These are phyloP conservation scores for Apiospora hydei DNA, from an alignment of 2,329 filamentous ascomycete species.

Conservation along the genomic window DNA sequence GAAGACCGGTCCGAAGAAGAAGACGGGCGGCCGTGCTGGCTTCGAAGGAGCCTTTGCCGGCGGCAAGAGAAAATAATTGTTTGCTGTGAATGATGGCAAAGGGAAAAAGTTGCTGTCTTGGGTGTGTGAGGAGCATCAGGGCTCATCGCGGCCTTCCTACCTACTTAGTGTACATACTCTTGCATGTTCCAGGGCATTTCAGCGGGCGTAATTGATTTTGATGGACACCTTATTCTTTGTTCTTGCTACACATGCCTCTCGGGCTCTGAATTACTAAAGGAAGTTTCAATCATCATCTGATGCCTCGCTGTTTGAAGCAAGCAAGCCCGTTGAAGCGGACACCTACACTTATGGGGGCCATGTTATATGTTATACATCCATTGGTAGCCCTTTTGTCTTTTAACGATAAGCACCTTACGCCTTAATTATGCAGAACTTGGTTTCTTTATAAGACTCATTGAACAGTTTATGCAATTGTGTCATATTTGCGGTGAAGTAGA, in stretches of 20 bases:
- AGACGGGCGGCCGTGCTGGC: slow-evolving; percentile 61
- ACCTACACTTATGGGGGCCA: not conserved
- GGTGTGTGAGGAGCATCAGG: slow-evolving; percentile 17
- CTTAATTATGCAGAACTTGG: not conserved
- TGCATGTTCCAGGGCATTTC: slow-evolving; percentile 21
- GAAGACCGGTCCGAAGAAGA: slow-evolving; percentile 52
- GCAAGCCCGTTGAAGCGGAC: not conserved
- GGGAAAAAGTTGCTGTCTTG: slow-evolving; percentile 20
- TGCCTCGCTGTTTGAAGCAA: not conserved
- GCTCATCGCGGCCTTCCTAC: not conserved
- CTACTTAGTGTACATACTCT: slow-evolving; percentile 19
- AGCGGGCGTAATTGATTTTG: slow-evolving; percentile 20
- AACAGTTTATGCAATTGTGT: not conserved
- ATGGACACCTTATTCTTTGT: slow-evolving; percentile 4
- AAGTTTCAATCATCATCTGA: not conserved
- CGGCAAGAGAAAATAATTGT: slow-evolving; percentile 42
- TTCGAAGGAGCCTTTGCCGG: slow-evolving; percentile 72
- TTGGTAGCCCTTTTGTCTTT: not conserved
- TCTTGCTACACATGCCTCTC: not conserved
- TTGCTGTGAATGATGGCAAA: slow-evolving; percentile 5
- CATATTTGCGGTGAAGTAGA: not conserved
- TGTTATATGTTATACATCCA: not conserved
- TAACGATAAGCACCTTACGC: not conserved
- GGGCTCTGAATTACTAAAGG: not conserved
- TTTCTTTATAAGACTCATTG: not conserved